Conservation (phyloP, 306 rosid genomes). For the Quercus glauca region DNA sequence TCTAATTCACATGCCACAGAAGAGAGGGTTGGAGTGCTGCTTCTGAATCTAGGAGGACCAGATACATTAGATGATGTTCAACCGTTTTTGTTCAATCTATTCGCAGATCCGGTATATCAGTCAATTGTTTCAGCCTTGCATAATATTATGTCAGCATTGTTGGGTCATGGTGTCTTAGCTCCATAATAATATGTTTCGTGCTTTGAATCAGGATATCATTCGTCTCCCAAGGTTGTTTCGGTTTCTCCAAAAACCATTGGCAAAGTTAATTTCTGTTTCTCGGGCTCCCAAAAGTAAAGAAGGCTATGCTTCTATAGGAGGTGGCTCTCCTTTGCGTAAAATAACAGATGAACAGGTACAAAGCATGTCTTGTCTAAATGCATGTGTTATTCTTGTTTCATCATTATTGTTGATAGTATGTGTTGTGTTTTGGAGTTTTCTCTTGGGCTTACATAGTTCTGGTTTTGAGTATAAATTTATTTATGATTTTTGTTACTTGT, state of each 20-base stretch:
- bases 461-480: conserved; percentile 8
- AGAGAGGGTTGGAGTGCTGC: conserved; percentile 94
- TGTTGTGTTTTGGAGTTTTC: neutral
- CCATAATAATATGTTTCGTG: conserved; percentile 20
- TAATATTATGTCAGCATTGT: neutral
- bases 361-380: neutral
- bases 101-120: conserved; percentile 87
- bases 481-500: conserved; percentile 19
- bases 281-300: conserved; percentile 98
- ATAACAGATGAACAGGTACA: conserved; percentile 93
- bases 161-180: neutral
- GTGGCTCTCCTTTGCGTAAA: conserved; percentile 97
- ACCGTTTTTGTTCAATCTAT: conserved; percentile 90
- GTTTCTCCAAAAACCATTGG: conserved; percentile 89
- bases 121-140: neutral
- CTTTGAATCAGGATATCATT: conserved; percentile 71
- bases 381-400: neutral
- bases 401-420: neutral
- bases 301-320: conserved; percentile 98
- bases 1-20: conserved; percentile 42
- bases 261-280: conserved; percentile 72
- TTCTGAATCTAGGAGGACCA: conserved; percentile 95
- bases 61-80: conserved; percentile 94
- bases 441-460: neutral
- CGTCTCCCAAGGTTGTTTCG: conserved; percentile 87